Evolutionary conservation across 148 eudicot genomes (phyloP).

Genomic region (Polygonum aviculare): DNA sequence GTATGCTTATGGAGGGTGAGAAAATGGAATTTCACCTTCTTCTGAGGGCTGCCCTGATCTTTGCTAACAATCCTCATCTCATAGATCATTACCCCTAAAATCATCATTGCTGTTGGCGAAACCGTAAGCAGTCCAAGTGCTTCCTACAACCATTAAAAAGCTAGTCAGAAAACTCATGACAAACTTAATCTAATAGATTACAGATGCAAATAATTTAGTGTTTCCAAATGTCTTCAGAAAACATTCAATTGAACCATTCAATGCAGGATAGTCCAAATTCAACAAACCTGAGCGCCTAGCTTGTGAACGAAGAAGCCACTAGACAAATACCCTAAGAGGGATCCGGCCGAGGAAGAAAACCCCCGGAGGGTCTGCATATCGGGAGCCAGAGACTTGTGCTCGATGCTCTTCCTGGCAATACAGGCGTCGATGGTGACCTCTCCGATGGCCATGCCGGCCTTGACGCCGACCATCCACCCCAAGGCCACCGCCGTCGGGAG

Average conservation of each 20-base stretch:
- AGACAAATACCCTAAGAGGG: slow-evolving; percentile 38
- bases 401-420: slow-evolving; percentile 49
- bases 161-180: neutral
- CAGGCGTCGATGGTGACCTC: slow-evolving; percentile 54
- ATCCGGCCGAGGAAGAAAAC: slow-evolving; percentile 41
- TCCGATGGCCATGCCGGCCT: slow-evolving; percentile 36
- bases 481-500: slow-evolving; percentile 30
- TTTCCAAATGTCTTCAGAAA: neutral
- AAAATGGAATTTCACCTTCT: slow-evolving; percentile 23
- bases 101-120: slow-evolving; percentile 29
- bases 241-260: neutral
- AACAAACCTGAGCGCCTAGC: slow-evolving; percentile 57
- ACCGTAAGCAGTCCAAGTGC: slow-evolving; percentile 48
- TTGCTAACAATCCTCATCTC: slow-evolving; percentile 22
- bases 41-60: slow-evolving; percentile 7
- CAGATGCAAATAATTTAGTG: neutral
- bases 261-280: too few species aligned
- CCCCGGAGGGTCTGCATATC: slow-evolving; percentile 60
- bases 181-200: neutral
- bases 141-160: slow-evolving; percentile 19
- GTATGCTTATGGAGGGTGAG: neutral
- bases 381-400: slow-evolving; percentile 39
- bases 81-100: slow-evolving; percentile 45
- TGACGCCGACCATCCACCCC: slow-evolving; percentile 33
- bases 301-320: slow-evolving; percentile 55